A percentile compares a stretch with the other conserved stretches of the same genome.
Conservation (phyloP, 176 grass and related monocot genomes). For the Oryza meyeriana region DNA sequence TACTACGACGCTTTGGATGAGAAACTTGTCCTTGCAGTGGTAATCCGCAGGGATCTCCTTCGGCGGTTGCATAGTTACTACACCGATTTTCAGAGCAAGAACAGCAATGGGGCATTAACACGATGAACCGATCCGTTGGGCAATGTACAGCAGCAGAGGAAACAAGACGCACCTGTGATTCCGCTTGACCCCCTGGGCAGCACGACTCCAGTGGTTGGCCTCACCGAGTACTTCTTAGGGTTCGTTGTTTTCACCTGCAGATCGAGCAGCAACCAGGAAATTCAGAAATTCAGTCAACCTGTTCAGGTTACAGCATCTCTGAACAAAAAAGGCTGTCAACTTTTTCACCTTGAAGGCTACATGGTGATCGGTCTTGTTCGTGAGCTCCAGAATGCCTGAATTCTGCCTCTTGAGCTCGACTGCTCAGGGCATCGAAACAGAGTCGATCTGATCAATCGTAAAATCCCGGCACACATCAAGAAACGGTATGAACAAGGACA, state of each 20-base stretch:
- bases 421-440: constrained; percentile 23
- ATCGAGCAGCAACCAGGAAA: not conserved
- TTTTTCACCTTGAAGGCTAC: constrained; percentile 83
- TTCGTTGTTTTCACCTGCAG: constrained; percentile 91
- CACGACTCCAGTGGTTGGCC: constrained; percentile 69
- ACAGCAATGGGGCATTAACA: not conserved
- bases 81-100: not conserved
- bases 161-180: constrained; percentile 47
- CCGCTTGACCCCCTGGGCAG: constrained; percentile 46
- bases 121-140: not conserved
- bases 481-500: constrained; percentile 9
- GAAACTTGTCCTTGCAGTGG: constrained; percentile 92
- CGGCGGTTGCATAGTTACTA: constrained; percentile 79
- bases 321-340: not conserved
- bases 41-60: constrained; percentile 80
- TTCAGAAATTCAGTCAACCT: not conserved
- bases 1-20: constrained; percentile 64
- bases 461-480: constrained; percentile 16
- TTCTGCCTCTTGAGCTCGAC: constrained; percentile 73
- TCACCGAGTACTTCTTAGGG: constrained; percentile 80
- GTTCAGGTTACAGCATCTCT: constrained; percentile 1
- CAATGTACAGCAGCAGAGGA: not conserved
- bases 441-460: constrained; percentile 29
- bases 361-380: constrained; percentile 77
- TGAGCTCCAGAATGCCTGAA: constrained; percentile 66